Percentiles rank a stretch among this genome's conserved stretches.
phyloP scores from a whole-genome alignment of 31 red algal species.

The Porphyra umbilicalis region DNA sequence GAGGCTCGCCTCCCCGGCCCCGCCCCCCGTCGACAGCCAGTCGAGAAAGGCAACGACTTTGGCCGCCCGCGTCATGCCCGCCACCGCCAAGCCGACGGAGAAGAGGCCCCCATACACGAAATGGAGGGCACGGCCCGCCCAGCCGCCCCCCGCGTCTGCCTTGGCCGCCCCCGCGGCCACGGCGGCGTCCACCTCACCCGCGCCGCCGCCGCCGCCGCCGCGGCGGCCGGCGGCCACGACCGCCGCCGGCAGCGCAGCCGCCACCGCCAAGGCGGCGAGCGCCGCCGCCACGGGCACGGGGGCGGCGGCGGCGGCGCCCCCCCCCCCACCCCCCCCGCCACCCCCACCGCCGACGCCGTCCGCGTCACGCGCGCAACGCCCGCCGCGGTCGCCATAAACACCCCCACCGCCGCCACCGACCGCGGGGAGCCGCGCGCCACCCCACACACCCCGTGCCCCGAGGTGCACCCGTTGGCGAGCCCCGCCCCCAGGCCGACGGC shows the following conservation, averaged over 20 bases:
- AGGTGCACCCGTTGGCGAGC: constrained; percentile 21
- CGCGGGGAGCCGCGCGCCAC: constrained; percentile 13
- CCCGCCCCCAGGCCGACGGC: constrained; percentile 23
- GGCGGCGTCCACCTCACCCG: too few relatives aligned
- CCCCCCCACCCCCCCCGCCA: too few relatives aligned
- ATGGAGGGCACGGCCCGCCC: not conserved
- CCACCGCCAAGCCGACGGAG: not conserved
- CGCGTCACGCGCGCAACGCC: not conserved
- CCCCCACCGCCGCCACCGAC: constrained; percentile 2
- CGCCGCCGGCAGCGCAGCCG: too few relatives aligned
- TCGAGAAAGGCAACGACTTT: not conserved
- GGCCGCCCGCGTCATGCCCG: constrained; percentile 1
- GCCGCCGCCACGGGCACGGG: not conserved
- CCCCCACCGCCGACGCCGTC: not conserved
- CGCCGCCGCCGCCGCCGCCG: too few relatives aligned
- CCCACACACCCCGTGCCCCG: constrained; percentile 40
- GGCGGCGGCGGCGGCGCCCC: too few relatives aligned
- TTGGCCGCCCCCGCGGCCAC: too few relatives aligned
- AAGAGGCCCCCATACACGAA: constrained; percentile 12
- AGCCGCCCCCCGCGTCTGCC: not conserved
- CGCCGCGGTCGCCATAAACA: constrained; percentile 9
- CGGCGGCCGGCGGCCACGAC: too few relatives aligned
- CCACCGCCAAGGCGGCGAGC: not conserved
- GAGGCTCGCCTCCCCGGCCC: constrained; percentile 21
- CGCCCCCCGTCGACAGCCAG: not conserved